Conservation (phyloP, 805 yeast genomes). For the Kazachstania taianensis region DNA sequence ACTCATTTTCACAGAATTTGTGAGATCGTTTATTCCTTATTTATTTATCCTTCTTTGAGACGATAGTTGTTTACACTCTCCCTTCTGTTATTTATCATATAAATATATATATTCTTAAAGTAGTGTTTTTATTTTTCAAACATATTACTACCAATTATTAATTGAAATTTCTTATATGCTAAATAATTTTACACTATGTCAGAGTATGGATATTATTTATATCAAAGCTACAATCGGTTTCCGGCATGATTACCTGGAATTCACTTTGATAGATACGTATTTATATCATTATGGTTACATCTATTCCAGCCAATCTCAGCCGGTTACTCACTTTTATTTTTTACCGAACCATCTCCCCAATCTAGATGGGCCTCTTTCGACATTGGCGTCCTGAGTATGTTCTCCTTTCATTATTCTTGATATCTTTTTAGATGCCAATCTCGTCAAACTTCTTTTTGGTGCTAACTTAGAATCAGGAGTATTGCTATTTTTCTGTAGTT, state of each 20-base stretch:
- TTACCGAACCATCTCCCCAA: slow-evolving; percentile 2
- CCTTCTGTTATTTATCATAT: neutral
- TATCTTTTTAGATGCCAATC: neutral
- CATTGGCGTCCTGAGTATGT: neutral
- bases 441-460: neutral
- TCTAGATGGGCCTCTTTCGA: neutral
- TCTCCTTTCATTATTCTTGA: neutral
- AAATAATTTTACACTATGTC: no score
- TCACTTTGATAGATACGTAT: no score
- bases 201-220: no score
- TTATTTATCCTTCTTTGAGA: neutral
- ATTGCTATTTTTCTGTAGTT: neutral
- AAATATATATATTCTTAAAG: no score
- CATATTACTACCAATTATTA: no score
- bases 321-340: neutral
- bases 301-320: no score
- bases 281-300: no score
- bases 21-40: neutral
- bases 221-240: no score
- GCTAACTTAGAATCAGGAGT: neutral
- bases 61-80: neutral
- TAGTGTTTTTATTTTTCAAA: no score
- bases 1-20: slow-evolving; percentile 9
- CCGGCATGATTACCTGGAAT: no score
- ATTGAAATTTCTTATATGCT: neutral